phyloP scores from a whole-genome alignment of 2,329 filamentous ascomycete species.

The Exophiala bonariae region DNA sequence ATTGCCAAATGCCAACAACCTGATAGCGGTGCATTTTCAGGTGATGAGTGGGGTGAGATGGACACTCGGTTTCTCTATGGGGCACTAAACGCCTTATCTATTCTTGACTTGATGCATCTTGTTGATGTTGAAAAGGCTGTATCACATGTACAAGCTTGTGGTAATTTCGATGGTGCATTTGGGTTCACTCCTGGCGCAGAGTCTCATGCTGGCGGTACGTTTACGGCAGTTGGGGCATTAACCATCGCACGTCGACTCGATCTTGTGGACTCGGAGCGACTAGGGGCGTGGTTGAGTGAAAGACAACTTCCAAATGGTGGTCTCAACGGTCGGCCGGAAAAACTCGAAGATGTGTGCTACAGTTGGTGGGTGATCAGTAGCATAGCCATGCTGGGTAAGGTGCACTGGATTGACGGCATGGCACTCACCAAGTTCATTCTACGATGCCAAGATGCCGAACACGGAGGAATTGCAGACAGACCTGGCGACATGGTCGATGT shows the following conservation, averaged over 20 bases:
- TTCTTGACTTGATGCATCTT: slow-evolving; percentile 71
- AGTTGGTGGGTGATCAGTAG: slow-evolving; percentile 98
- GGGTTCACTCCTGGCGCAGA: slow-evolving; percentile 87
- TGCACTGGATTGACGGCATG: slow-evolving; percentile 89
- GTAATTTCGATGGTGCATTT: slow-evolving; percentile 93
- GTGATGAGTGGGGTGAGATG: slow-evolving; percentile 94
- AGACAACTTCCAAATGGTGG: slow-evolving; percentile 84
- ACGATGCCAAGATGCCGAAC: slow-evolving; percentile 79
- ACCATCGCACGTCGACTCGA: slow-evolving; percentile 81
- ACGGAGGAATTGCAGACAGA: slow-evolving; percentile 83
- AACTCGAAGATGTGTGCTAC: slow-evolving; percentile 95
- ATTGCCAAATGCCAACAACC: slow-evolving; percentile 80
- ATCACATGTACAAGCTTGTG: slow-evolving; percentile 74
- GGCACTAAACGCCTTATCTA: slow-evolving; percentile 83
- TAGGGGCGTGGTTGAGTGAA: slow-evolving; percentile 90
- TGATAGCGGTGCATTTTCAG: slow-evolving; percentile 81
- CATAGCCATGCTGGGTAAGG: slow-evolving; percentile 79
- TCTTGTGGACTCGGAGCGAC: slow-evolving; percentile 75
- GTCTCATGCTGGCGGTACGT: slow-evolving; percentile 92
- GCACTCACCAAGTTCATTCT: slow-evolving; percentile 82
- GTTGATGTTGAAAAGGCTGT: slow-evolving; percentile 81
- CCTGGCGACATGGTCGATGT: slow-evolving; percentile 96
- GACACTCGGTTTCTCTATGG: slow-evolving; percentile 94
- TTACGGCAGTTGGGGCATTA: slow-evolving; percentile 86
- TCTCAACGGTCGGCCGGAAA: slow-evolving; percentile 91